These are phyloP conservation scores for Clathrus columnatus DNA, from an alignment of 768 basidiomycete species.

Conservation along the genomic window DNA sequence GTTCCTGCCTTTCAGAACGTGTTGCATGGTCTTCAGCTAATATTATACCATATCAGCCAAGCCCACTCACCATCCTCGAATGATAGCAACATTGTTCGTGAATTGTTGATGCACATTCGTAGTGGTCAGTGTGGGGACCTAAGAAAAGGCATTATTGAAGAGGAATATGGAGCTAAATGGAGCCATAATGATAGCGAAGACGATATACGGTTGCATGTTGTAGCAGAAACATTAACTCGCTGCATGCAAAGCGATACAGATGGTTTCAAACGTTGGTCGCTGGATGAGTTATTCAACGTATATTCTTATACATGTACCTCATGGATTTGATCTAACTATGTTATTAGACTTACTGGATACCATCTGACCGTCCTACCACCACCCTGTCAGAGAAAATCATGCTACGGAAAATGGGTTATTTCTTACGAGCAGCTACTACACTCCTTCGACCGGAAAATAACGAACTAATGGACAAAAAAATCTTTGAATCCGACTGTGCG, in stretches of 20 bases:
- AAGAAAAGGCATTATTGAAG: slow-evolving; percentile 36
- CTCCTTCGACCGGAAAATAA: slow-evolving; percentile 18
- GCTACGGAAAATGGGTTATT: slow-evolving; percentile 36
- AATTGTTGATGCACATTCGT: slow-evolving; percentile 37
- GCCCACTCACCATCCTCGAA: slow-evolving; percentile 17
- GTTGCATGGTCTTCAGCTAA: slow-evolving; percentile 37
- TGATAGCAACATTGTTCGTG: slow-evolving; percentile 31
- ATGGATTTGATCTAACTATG: slow-evolving; percentile 1
- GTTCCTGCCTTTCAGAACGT: slow-evolving; percentile 44
- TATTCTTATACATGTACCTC: not conserved
- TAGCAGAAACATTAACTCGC: slow-evolving; percentile 28
- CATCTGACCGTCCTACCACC: slow-evolving; percentile 26
- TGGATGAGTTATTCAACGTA: slow-evolving; percentile 45
- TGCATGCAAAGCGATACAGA: slow-evolving; percentile 44
- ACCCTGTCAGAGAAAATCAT: slow-evolving; percentile 40
- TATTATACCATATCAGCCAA: slow-evolving; percentile 37
- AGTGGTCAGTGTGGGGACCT: slow-evolving; percentile 42
- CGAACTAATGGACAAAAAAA: not conserved
- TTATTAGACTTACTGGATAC: slow-evolving; percentile 42
- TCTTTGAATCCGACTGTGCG: not conserved
- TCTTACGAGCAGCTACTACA: slow-evolving; percentile 25
- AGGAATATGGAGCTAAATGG: slow-evolving; percentile 37
- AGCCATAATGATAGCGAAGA: slow-evolving; percentile 26
- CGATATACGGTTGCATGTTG: slow-evolving; percentile 39
- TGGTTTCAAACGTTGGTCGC: slow-evolving; percentile 39